phyloP scores from a whole-genome alignment of 208 protist species.

The Acanthamoeba lugdunensis region DNA sequence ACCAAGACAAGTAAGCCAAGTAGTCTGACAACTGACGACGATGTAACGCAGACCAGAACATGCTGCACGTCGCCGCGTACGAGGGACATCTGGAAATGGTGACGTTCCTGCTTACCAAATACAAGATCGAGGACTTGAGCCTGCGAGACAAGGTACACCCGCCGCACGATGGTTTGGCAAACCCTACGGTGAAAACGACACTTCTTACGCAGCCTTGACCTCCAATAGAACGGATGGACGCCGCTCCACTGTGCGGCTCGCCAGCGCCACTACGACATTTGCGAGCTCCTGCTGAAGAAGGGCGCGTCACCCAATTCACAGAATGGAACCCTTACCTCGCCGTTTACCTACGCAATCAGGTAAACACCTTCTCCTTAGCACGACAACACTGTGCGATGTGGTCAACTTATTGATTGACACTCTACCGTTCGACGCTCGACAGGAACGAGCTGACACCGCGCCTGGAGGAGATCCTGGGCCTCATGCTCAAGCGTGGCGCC shows the following conservation, averaged over 20 bases:
- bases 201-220: background rate
- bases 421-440: background rate
- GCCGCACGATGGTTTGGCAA: background rate
- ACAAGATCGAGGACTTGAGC: background rate
- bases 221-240: slow-evolving; percentile 1
- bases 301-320: slow-evolving; percentile 15
- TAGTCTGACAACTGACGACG: background rate
- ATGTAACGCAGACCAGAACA: background rate
- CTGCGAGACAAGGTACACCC: background rate
- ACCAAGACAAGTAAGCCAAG: background rate
- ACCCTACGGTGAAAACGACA: background rate
- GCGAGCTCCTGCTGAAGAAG: slow-evolving; percentile 40
- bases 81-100: slow-evolving; percentile 22
- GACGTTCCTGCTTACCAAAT: slow-evolving; percentile 3
- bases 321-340: background rate
- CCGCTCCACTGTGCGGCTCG: background rate
- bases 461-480: background rate
- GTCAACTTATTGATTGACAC: background rate
- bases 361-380: background rate
- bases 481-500: background rate
- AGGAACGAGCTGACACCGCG: background rate
- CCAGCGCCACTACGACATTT: slow-evolving; percentile 2
- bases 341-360: background rate
- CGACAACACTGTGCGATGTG: background rate
- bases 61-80: background rate